These are phyloP conservation scores for Tolypocladium guangdongense DNA, from an alignment of 2,329 filamentous ascomycete genomes.

Conservation along the genomic window DNA sequence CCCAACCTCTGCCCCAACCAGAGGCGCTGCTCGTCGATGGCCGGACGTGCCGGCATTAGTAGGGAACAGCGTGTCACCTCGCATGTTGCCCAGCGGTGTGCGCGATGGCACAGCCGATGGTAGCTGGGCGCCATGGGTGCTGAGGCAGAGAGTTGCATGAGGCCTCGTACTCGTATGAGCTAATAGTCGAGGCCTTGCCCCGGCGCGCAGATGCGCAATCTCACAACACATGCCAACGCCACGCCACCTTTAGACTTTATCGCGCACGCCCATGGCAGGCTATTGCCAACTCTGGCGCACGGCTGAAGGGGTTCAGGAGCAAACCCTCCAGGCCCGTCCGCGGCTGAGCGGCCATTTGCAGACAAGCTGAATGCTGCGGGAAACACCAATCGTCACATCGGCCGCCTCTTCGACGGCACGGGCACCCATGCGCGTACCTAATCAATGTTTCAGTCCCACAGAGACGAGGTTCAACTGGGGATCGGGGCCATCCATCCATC, in stretches of 20 bases:
- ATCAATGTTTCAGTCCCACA: background rate
- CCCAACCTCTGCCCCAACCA: too few relatives aligned
- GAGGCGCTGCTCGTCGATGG: too few relatives aligned
- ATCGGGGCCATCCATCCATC: too few relatives aligned
- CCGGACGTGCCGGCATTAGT: too few relatives aligned
- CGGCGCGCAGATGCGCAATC: background rate
- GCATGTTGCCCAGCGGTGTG: background rate
- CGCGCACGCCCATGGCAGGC: background rate
- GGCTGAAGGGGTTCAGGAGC: background rate
- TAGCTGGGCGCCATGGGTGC: background rate
- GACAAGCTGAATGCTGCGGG: background rate
- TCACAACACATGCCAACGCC: constrained; percentile 2
- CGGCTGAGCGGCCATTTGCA: background rate
- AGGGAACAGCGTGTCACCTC: background rate
- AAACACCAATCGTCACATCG: background rate
- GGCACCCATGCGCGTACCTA: background rate
- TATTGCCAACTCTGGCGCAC: background rate
- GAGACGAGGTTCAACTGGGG: background rate
- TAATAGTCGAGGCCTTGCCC: too few relatives aligned
- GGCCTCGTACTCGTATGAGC: background rate
- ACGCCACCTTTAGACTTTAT: constrained; percentile 2
- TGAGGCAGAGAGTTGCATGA: background rate
- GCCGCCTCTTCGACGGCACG: background rate
- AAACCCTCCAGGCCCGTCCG: background rate
- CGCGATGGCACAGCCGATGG: background rate